A percentile compares a stretch with the other conserved stretches of the same genome.
Evolutionary conservation across 2,329 filamentous ascomycete genomes (phyloP).

Genomic region (Clarireedia homoeocarpa): DNA sequence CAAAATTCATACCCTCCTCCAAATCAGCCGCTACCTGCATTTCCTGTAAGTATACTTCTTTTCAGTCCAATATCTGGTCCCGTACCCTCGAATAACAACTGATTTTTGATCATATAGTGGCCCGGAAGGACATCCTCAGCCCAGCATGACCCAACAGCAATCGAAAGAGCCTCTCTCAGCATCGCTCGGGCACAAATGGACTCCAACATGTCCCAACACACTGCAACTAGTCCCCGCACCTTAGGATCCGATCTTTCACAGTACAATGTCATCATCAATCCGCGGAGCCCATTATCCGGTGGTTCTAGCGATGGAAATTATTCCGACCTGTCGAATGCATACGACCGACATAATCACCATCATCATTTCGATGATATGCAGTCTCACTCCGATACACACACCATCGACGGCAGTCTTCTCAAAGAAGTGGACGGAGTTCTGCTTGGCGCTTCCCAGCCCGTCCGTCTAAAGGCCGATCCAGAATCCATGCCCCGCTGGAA

Average conservation of each 20-base stretch:
- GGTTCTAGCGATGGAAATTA: conserved; percentile 2
- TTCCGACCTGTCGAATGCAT: conserved; percentile 9
- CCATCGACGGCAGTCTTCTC: conserved; percentile 31
- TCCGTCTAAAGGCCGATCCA: conserved; percentile 44
- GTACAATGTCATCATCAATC: background rate
- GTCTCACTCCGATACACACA: conserved; percentile 20
- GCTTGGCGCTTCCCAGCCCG: conserved; percentile 36
- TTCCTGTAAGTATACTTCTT: background rate
- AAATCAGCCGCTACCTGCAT: background rate
- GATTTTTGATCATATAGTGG: conserved; percentile 2
- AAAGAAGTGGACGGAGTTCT: conserved; percentile 33
- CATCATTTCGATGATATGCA: conserved; percentile 22
- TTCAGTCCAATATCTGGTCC: too few species aligned
- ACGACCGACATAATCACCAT: conserved; percentile 13
- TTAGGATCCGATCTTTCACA: conserved; percentile 7
- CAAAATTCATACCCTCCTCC: conserved; percentile 10
- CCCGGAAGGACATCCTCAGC: conserved; percentile 12
- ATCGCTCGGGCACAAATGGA: background rate
- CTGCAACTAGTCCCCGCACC: background rate
- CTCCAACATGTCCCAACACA: background rate
- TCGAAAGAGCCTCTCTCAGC: background rate
- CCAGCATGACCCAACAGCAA: conserved; percentile 1
- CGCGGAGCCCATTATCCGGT: background rate
- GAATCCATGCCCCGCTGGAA: conserved; percentile 43
- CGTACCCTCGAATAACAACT: too few species aligned